Evolutionary conservation across 257 asterid species (phyloP).

Genomic region (Nicotiana undulata): DNA sequence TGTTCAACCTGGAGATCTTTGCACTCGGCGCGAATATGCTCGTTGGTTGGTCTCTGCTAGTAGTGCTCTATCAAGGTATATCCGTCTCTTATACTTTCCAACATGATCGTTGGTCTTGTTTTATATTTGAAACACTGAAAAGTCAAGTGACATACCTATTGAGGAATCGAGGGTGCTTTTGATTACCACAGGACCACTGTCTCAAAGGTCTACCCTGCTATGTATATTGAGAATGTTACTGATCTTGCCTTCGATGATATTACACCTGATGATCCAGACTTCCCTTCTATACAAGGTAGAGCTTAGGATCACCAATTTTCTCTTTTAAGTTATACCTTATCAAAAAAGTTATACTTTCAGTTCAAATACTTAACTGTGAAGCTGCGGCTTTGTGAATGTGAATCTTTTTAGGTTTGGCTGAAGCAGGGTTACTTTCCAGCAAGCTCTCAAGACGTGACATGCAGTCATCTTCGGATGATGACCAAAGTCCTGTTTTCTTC

Average conservation of each 20-base stretch:
- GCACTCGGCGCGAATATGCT: constrained; percentile 96
- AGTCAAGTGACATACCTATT: background rate
- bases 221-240: constrained; percentile 87
- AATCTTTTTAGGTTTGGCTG: constrained; percentile 79
- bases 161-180: background rate
- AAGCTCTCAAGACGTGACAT: constrained; percentile 89
- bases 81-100: constrained; percentile 4
- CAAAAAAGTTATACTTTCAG: constrained; percentile 5
- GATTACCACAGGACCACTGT: constrained; percentile 50
- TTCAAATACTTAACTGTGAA: background rate
- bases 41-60: constrained; percentile 96
- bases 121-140: background rate
- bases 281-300: constrained; percentile 85
- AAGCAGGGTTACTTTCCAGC: constrained; percentile 97
- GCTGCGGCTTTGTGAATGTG: constrained; percentile 22
- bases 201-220: constrained; percentile 96
- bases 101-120: background rate
- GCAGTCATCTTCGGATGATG: constrained; percentile 63
- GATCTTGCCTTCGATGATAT: constrained; percentile 98
- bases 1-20: constrained; percentile 91
- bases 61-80: constrained; percentile 81
- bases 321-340: constrained; percentile 15
- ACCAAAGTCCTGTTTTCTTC: constrained; percentile 53
- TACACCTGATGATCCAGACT: constrained; percentile 90
- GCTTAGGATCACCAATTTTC: constrained; percentile 8